These are phyloP conservation scores for Trichoderma erinaceum DNA, from an alignment of 495 filamentous ascomycete species.

Conservation along the genomic window DNA sequence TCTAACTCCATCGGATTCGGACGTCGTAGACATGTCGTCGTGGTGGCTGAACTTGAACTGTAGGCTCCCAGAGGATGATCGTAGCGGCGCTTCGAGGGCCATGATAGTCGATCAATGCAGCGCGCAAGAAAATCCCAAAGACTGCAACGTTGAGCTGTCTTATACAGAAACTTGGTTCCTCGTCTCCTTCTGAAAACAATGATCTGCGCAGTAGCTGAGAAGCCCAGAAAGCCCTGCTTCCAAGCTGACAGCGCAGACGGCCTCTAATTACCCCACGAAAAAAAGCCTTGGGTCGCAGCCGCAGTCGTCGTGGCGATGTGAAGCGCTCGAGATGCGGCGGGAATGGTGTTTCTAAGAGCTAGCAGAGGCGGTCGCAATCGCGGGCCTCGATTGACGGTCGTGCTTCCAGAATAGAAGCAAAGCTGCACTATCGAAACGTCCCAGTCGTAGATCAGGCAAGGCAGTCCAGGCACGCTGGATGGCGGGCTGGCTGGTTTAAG, in stretches of 20 bases:
- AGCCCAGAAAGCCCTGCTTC: not conserved
- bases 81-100: constrained; percentile 55
- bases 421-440: constrained; percentile 6
- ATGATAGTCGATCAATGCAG: constrained; percentile 27
- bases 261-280: not conserved
- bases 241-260: not conserved
- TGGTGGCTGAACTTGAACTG: constrained; percentile 55
- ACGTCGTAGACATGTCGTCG: constrained; percentile 51
- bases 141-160: constrained; percentile 14
- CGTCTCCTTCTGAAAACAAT: not conserved
- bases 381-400: constrained; percentile 10
- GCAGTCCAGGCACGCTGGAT: constrained; percentile 10
- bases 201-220: not conserved
- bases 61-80: constrained; percentile 48
- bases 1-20: constrained; percentile 45
- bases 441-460: constrained; percentile 9
- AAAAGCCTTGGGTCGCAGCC: not conserved
- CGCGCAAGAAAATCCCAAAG: not conserved
- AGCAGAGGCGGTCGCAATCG: constrained; percentile 8
- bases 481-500: constrained; percentile 6
- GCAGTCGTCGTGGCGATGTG: constrained; percentile 1
- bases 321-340: not conserved
- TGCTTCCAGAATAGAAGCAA: constrained; percentile 11
- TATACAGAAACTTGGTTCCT: not conserved
- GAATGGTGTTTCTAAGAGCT: not conserved